phyloP scores from a whole-genome alignment of 2,329 filamentous ascomycete species.

The Leptographium lundbergii region DNA sequence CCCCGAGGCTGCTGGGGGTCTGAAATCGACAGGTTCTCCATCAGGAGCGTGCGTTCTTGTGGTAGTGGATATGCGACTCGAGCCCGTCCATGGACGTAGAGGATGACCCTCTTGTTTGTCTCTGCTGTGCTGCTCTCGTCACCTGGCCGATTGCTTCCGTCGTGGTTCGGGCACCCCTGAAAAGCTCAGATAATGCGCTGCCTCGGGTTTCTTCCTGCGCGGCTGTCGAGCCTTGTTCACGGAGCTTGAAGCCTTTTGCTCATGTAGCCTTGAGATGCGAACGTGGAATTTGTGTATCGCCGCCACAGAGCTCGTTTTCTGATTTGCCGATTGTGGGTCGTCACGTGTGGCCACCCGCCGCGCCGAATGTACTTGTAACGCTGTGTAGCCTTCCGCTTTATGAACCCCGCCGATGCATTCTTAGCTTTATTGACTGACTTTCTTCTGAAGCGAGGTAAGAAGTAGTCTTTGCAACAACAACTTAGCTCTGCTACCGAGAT shows the following conservation, averaged over 20 bases:
- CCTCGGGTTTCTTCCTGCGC: neutral
- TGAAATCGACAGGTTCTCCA: conserved; percentile 21
- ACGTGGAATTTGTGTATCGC: neutral
- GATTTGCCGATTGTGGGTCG: neutral
- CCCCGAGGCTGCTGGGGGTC: conserved; percentile 18
- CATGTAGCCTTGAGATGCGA: neutral
- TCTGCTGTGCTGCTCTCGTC: neutral
- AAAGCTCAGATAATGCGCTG: neutral
- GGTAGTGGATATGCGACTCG: neutral
- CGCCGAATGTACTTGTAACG: no score
- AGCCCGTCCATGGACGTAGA: neutral
- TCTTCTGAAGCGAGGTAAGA: no score
- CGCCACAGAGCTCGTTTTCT: neutral
- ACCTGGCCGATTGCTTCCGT: neutral
- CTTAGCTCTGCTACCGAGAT: no score
- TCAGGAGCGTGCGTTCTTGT: conserved; percentile 2
- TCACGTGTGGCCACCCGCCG: neutral
- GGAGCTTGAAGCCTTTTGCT: neutral
- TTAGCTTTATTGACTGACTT: no score
- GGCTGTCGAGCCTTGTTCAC: neutral
- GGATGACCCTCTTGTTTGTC: neutral
- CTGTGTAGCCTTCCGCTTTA: no score
- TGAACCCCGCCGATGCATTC: no score
- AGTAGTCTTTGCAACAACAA: no score
- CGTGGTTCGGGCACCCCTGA: neutral